Percentiles rank a stretch among this genome's conserved stretches.
phyloP scores from a whole-genome alignment of 768 basidiomycete genomes.

The Nidularia sp. region DNA sequence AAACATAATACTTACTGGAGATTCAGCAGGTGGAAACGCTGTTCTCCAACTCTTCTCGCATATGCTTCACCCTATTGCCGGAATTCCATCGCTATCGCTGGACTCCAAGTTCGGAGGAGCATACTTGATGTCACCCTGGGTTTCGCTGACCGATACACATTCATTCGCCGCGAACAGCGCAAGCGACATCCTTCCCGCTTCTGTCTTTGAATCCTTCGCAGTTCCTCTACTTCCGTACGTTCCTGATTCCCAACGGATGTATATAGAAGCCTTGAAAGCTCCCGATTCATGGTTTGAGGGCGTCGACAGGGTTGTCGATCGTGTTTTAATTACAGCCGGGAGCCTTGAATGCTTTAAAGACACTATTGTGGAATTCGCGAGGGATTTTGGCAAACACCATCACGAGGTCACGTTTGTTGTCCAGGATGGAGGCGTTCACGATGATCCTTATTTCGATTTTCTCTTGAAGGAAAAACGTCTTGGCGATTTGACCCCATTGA shows the following conservation, averaged over 20 bases:
- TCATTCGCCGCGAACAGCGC: constrained; percentile 18
- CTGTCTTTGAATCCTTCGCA: constrained; percentile 4
- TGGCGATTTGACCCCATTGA: constrained; percentile 14
- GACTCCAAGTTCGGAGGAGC: constrained; percentile 16
- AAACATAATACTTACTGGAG: constrained; percentile 11
- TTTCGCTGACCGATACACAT: constrained; percentile 16
- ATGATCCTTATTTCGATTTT: constrained; percentile 26
- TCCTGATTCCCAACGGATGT: constrained; percentile 15
- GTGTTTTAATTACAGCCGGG: constrained; percentile 31
- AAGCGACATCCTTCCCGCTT: constrained; percentile 17
- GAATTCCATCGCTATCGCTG: constrained; percentile 14
- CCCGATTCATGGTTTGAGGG: constrained; percentile 29
- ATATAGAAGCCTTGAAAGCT: constrained; percentile 23
- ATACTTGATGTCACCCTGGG: constrained; percentile 28
- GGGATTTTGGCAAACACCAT: constrained; percentile 15
- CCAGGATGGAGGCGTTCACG: constrained; percentile 25
- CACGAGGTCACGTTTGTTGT: constrained; percentile 13
- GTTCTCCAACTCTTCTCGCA: constrained; percentile 25
- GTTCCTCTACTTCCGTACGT: constrained; percentile 12
- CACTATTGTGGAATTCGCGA: constrained; percentile 19
- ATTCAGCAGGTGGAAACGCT: constrained; percentile 31
- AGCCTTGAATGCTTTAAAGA: constrained; percentile 27
- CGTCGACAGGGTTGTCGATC: constrained; percentile 21
- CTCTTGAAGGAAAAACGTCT: constrained; percentile 10
- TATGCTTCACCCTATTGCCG: constrained; percentile 21